phyloP scores from a whole-genome alignment of 2,329 filamentous ascomycete species.

The Metarhizium album region DNA sequence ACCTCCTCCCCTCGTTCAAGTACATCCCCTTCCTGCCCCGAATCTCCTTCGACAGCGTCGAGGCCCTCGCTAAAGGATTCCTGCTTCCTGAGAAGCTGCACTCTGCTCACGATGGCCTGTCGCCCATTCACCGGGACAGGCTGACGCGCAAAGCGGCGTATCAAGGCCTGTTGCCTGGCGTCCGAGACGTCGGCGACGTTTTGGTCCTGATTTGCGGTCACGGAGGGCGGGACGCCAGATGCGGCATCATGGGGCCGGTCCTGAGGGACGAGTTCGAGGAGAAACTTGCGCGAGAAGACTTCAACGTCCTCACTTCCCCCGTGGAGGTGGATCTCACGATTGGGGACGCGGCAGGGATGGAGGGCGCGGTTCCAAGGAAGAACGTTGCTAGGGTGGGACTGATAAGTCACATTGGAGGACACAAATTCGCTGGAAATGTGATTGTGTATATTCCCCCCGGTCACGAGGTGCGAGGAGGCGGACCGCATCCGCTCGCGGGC shows the following conservation, averaged over 20 bases:
- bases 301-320: slow-evolving; percentile 36
- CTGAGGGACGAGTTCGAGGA: slow-evolving; percentile 59
- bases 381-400: slow-evolving; percentile 50
- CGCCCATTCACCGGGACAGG: slow-evolving; percentile 45
- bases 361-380: slow-evolving; percentile 9
- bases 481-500: slow-evolving; percentile 50
- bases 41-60: slow-evolving; percentile 42
- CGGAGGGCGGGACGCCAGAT: slow-evolving; percentile 68
- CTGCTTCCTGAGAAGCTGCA: slow-evolving; percentile 55
- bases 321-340: slow-evolving; percentile 21
- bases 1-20: slow-evolving; percentile 75
- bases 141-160: slow-evolving; percentile 40
- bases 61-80: slow-evolving; percentile 53
- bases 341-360: slow-evolving; percentile 10
- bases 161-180: slow-evolving; percentile 40
- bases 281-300: slow-evolving; percentile 39
- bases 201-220: slow-evolving; percentile 86
- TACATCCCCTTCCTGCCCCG: slow-evolving; percentile 64
- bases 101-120: slow-evolving; percentile 46
- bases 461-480: slow-evolving; percentile 26
- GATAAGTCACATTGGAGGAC: slow-evolving; percentile 73
- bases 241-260: slow-evolving; percentile 68
- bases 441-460: slow-evolving; percentile 66
- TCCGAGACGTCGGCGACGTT: slow-evolving; percentile 54
- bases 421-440: slow-evolving; percentile 79